phyloP scores from a whole-genome alignment of 2,329 filamentous ascomycete species.

The Basipetospora sp. region DNA sequence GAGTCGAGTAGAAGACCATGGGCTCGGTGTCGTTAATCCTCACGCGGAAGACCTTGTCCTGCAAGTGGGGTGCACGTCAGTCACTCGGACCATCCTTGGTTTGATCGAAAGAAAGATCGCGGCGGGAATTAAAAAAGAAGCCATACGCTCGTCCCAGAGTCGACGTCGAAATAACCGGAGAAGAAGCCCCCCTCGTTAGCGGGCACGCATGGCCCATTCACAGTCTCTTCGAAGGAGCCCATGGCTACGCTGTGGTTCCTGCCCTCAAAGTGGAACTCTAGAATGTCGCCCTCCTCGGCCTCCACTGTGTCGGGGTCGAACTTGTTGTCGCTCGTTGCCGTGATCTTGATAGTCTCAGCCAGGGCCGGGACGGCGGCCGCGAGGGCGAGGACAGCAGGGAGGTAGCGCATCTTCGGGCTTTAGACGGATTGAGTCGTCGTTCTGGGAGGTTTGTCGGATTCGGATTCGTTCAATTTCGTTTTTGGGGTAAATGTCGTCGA shows the following conservation, averaged over 20 bases:
- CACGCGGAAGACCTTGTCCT: conserved; percentile 13
- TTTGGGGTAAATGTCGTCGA: too few species aligned
- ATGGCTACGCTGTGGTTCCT: conserved; percentile 35
- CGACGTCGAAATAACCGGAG: conserved; percentile 2
- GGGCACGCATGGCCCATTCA: conserved; percentile 22
- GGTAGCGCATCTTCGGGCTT: conserved; percentile 2
- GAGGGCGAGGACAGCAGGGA: conserved; percentile 4
- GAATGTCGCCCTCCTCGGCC: conserved; percentile 30
- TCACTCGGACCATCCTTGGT: neutral
- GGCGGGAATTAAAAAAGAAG: neutral
- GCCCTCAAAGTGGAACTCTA: conserved; percentile 39
- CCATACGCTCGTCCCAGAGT: conserved; percentile 3
- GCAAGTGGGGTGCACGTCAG: neutral
- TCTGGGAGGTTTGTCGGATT: too few species aligned
- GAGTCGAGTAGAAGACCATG: conserved; percentile 18
- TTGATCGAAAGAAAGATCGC: too few species aligned
- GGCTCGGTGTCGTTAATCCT: conserved; percentile 16
- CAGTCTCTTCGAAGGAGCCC: conserved; percentile 26
- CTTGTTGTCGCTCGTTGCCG: conserved; percentile 24
- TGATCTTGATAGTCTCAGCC: conserved; percentile 18
- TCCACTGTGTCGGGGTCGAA: conserved; percentile 30
- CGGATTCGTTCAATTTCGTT: too few species aligned
- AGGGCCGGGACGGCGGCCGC: conserved; percentile 7
- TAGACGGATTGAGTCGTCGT: too few species aligned
- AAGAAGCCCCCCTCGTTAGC: conserved; percentile 4